A percentile compares a stretch with the other conserved stretches of the same genome.
Conservation (phyloP, 768 basidiomycete species). For the Suillus americanus region DNA sequence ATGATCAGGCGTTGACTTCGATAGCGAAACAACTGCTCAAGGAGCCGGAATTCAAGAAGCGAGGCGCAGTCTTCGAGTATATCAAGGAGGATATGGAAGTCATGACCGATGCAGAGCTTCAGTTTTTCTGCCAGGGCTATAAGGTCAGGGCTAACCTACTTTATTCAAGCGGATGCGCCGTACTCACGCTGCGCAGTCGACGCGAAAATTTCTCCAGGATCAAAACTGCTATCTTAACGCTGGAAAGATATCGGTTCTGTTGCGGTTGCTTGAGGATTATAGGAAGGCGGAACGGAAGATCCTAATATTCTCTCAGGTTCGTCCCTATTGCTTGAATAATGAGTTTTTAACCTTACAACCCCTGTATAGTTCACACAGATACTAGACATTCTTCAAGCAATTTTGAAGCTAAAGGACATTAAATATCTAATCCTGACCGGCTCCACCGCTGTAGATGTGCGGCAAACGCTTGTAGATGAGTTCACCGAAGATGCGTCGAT, state of each 20-base stretch:
- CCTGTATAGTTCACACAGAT: slow-evolving; percentile 85
- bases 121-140: slow-evolving; percentile 81
- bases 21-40: slow-evolving; percentile 85
- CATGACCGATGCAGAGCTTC: slow-evolving; percentile 97
- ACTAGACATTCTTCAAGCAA: slow-evolving; percentile 85
- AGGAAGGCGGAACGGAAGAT: slow-evolving; percentile 71
- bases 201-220: slow-evolving; percentile 71
- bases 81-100: slow-evolving; percentile 98
- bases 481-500: slow-evolving; percentile 86
- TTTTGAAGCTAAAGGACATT: slow-evolving; percentile 70
- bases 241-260: slow-evolving; percentile 79
- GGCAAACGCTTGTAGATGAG: slow-evolving; percentile 93
- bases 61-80: slow-evolving; percentile 73
- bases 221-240: slow-evolving; percentile 79
- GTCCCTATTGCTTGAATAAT: slow-evolving; percentile 17
- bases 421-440: slow-evolving; percentile 88
- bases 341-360: slow-evolving; percentile 1
- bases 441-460: slow-evolving; percentile 88
- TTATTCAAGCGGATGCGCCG: neutral
- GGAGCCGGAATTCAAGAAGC: slow-evolving; percentile 89
- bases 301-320: slow-evolving; percentile 92
- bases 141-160: slow-evolving; percentile 49
- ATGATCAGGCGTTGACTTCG: slow-evolving; percentile 67
- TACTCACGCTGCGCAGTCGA: slow-evolving; percentile 46
- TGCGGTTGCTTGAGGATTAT: slow-evolving; percentile 71